phyloP scores from a whole-genome alignment of 2,329 filamentous ascomycete species.

The Cytospora piceicola region DNA sequence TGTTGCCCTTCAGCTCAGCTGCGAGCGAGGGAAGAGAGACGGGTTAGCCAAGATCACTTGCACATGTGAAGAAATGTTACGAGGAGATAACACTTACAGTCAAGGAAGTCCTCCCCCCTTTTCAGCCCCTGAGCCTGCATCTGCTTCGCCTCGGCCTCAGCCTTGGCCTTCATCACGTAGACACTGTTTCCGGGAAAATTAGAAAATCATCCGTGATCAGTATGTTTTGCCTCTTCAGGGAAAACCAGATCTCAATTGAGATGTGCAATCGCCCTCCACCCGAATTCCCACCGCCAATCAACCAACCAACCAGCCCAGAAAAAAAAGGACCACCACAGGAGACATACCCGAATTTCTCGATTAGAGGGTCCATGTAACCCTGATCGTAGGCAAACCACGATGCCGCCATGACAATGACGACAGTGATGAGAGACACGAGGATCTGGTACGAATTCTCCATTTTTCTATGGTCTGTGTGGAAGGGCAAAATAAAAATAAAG shows the following conservation, averaged over 20 bases:
- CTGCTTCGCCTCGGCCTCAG: constrained; percentile 45
- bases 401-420: constrained; percentile 38
- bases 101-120: constrained; percentile 45
- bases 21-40: not conserved
- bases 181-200: constrained; percentile 32
- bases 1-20: constrained; percentile 44
- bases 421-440: constrained; percentile 36
- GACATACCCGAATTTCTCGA: constrained; percentile 42
- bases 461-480: not conserved
- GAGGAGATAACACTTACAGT: constrained; percentile 35
- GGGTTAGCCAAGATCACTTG: not conserved
- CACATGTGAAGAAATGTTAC: constrained; percentile 1
- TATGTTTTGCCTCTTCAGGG: not conserved
- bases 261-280: not conserved
- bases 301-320: not conserved
- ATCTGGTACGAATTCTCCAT: constrained; percentile 31
- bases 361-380: constrained; percentile 44
- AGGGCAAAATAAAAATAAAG: not conserved
- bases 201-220: constrained; percentile 1
- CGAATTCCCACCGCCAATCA: too few relatives aligned
- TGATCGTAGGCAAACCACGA: constrained; percentile 44
- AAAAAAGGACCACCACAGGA: not conserved
- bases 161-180: constrained; percentile 46
- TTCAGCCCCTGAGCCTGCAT: constrained; percentile 44
- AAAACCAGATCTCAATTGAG: not conserved